Evolutionary conservation across 192 early-diverging fungal genomes (phyloP), one percentile per base, ranked within the genome.

Genomic region (Backusella tarrabulga): DNA sequence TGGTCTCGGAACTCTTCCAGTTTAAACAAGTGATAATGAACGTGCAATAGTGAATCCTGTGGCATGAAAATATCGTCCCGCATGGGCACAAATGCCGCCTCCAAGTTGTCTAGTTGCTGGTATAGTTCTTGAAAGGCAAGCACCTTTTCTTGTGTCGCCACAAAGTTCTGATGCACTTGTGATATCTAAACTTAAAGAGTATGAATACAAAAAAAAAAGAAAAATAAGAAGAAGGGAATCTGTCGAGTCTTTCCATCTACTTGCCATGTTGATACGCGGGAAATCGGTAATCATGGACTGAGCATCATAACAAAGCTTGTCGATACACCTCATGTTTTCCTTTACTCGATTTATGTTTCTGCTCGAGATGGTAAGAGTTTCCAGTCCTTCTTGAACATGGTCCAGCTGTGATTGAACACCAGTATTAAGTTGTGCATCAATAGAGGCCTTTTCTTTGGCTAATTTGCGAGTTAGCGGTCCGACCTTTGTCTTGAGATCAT

Each of bases 351-450:
- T 77, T 23, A 90, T 92, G 73, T 94, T 88, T 63, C 90, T 82
- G 38, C 85, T 88, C 7, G 93, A 91, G 7, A 87, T 76, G 32
- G 84, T 82, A 71, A 93, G 85, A 74, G 88, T 93, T 80, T 98
- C 95, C 32, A 99, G 83, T 34, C 95, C 97, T 70, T 95, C 90
- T 76, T 95, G 92, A 6, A 93, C 92, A 74, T 94, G 93, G 83
- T 97, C 96, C 66, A 99, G 88, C 83, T 97, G 95, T 54, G 90
- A 83, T 81, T 98, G 95, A 67, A 97, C 95, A 17, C 95, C 95
- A 8, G 96, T 94, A 79, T 97, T 98, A 46, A 99, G 88, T 82
- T 99, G 97, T 15, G 97, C 96, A 83, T 98, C 97, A 29, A 98
- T 93, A 26, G 92, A 88, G 11, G 95, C 93, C 72, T 92, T 91